Evolutionary conservation across 2,329 filamentous ascomycete species (phyloP), one percentile per base, ranked within the genome.

Genomic region (Aspergillus viridinutans): DNA sequence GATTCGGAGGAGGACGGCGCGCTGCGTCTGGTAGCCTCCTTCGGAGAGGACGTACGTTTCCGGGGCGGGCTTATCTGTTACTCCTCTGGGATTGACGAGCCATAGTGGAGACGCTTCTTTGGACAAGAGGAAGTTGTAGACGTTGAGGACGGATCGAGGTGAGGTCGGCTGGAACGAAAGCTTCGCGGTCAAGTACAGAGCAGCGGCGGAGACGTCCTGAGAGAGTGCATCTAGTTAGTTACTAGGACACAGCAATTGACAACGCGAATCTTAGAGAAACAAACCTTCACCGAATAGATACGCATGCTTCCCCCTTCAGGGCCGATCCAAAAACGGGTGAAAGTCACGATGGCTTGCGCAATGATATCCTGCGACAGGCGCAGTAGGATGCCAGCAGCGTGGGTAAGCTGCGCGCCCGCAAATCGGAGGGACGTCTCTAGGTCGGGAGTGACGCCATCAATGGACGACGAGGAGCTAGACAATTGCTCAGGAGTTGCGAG

Each of bases 281-380:
- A 42, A 59, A 78, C 77, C 70, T 78, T 78, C 23, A 69, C 72
- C 5, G 74, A 70, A 56, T 78, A 74, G 20, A 77, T 72, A 17
- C 69, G 68, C 49, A 78, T 66, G 62, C 77, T 78, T 10, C 76
- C 76, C 5, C 76, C 76, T 52, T 78, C 76, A 17, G 74, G 61
- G 0, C 76, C 77, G 28, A 91, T 77, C 88, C 90, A 96, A 75
- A 91, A 94, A 14, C 93, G 84, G 52, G 88, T 87, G 35, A 96
- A 84, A 0, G 94, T 76, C 43, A 97, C 85, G 68, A 92, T 90
- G 3, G 92, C 90, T 68, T 92, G 90, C 4, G 92, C 90, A 42
- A 94, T 90, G 42, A 90, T 85, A 64, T 92, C 90, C 71, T 96
- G 92, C 6, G 91, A 90, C 42, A 97, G 81, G 50, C 90, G 85